Conservation (phyloP, 768 basidiomycete species). For the Suillus occidentalis region DNA sequence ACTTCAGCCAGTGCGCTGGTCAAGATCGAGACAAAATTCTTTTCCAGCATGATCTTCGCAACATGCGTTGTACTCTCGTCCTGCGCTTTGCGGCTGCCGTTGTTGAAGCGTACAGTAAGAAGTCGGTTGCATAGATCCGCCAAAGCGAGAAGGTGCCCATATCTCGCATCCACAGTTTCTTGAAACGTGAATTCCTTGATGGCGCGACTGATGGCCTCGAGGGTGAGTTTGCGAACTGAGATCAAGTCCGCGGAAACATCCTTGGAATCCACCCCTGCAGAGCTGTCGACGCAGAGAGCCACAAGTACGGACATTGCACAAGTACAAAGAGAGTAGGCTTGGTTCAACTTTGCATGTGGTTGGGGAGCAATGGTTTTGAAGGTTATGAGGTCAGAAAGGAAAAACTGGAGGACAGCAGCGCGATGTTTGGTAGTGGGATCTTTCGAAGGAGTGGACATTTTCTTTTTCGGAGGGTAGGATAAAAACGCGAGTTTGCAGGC, state of each 20-base stretch:
- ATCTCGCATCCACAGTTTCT: conserved; percentile 70
- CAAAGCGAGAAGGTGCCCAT: conserved; percentile 85
- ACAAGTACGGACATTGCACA: conserved; percentile 91
- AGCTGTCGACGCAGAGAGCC: conserved; percentile 88
- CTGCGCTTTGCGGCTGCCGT: conserved; percentile 48
- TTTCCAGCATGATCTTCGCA: conserved; percentile 98
- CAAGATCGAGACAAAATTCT: conserved; percentile 87
- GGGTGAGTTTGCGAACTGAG: conserved; percentile 88
- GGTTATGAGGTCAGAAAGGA: conserved; percentile 81
- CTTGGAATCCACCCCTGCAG: conserved; percentile 64
- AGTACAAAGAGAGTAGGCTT: conserved; percentile 65
- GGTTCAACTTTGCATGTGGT: conserved; percentile 52
- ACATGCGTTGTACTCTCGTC: conserved; percentile 86
- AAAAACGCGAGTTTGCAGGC: conserved; percentile 87
- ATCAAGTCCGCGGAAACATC: conserved; percentile 77
- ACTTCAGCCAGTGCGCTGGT: conserved; percentile 89
- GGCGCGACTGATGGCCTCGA: conserved; percentile 84
- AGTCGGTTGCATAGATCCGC: conserved; percentile 87
- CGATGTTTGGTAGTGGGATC: conserved; percentile 60
- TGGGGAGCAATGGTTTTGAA: conserved; percentile 71
- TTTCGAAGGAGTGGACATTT: conserved; percentile 59
- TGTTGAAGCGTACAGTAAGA: conserved; percentile 74
- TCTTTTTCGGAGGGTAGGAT: conserved; percentile 69
- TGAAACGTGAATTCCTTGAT: conserved; percentile 74
- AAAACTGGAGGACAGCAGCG: conserved; percentile 69